Conservation (phyloP, 495 filamentous ascomycete genomes). For the Pyronema omphalodes region DNA sequence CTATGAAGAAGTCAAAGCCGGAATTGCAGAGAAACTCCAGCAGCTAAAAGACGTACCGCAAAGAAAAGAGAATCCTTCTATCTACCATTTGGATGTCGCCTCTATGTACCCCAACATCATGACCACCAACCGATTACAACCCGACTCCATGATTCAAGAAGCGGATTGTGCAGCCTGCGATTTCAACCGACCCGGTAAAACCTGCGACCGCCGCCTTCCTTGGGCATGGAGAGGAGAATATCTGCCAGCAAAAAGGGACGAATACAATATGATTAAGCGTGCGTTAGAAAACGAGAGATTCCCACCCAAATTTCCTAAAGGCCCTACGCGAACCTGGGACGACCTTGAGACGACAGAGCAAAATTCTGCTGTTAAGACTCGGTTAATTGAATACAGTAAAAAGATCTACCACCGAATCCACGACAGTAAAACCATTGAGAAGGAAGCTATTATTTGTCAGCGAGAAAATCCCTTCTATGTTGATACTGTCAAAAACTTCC, state of each 20-base stretch:
- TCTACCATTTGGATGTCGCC: constrained; percentile 96
- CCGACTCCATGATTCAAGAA: constrained; percentile 94
- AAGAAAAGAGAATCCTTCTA: constrained; percentile 66
- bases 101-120: constrained; percentile 99
- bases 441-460: constrained; percentile 96
- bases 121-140: constrained; percentile 95
- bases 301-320: constrained; percentile 51
- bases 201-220: constrained; percentile 82
- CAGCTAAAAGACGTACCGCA: constrained; percentile 65
- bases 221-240: constrained; percentile 99
- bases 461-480: constrained; percentile 98
- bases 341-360: constrained; percentile 76
- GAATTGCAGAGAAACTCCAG: constrained; percentile 55
- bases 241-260: constrained; percentile 81
- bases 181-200: constrained; percentile 95
- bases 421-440: constrained; percentile 78
- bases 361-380: constrained; percentile 60
- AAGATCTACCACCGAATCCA: constrained; percentile 99
- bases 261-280: constrained; percentile 97
- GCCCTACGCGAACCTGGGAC: constrained; percentile 53
- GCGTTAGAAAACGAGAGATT: constrained; percentile 88
- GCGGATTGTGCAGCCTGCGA: constrained; percentile 94
- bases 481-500: constrained; percentile 82
- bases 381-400: constrained; percentile 82
- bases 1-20: constrained; percentile 69